Conservation (phyloP, 805 yeast genomes). For the Metschnikowia hibisci region DNA sequence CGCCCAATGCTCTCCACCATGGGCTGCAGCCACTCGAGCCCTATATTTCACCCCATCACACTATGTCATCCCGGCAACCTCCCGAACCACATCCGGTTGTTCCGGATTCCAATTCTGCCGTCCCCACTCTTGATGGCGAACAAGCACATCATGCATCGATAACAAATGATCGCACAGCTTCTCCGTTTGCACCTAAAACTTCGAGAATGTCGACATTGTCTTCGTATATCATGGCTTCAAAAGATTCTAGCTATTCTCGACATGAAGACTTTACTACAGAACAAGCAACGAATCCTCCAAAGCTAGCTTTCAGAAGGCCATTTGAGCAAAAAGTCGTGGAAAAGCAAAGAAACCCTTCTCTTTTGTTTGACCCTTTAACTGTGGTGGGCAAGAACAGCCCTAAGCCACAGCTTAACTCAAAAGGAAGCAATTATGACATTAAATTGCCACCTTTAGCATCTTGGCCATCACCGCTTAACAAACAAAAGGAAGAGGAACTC, state of each 20-base stretch:
- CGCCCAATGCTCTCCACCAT: no score
- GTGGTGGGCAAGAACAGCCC: slow-evolving; percentile 1
- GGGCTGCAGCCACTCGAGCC: no score
- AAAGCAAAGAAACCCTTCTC: slow-evolving; percentile 2
- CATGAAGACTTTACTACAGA: not conserved
- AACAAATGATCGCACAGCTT: not conserved
- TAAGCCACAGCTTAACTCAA: not conserved
- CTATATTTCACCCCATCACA: no score
- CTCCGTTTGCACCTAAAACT: slow-evolving; percentile 1
- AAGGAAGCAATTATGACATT: not conserved
- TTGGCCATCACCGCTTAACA: not conserved
- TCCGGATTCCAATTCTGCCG: not conserved
- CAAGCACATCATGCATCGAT: not conserved
- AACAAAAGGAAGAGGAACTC: not conserved
- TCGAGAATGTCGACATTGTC: not conserved
- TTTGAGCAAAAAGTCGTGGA: not conserved
- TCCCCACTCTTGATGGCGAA: not conserved
- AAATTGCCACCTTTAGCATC: slow-evolving; percentile 1
- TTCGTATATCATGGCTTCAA: not conserved
- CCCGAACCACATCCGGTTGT: no score
- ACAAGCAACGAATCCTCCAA: not conserved
- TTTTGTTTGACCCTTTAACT: slow-evolving; percentile 4
- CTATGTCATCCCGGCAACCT: no score
- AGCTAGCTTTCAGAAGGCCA: slow-evolving; percentile 3
- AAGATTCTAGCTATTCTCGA: not conserved